Base-by-base conservation (phyloP, 176 grass and related monocot species). In the Triticum aestivum region DNA sequence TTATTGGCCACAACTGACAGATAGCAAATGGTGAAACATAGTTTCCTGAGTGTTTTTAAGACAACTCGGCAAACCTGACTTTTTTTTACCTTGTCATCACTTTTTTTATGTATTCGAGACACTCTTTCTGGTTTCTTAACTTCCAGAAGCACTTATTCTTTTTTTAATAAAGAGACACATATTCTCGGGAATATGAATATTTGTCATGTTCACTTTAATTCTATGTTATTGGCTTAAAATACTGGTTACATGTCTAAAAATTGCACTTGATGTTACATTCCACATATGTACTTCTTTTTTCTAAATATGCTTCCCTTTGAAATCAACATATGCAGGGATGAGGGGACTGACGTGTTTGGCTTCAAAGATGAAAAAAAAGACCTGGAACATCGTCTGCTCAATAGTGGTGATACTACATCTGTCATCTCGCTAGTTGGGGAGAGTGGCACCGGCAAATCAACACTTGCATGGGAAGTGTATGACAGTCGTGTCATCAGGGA, bases 391-490 rank as follows among this genome's bases (percentile, higher is more conserved):
- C 51, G 9, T 29, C 78, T 87, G 35, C 21, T 82, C 4, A 34
- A 51, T 5, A 13, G 51, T 74, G 68, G 47, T 5, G 47, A 68
- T 20, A 24, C 18, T 41, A 65, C 15, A 14, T 42, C 38, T n/a
- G 29, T 65, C 5, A 81, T 75, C 3, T 75, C 83, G 3, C 58
- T 89, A 23, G 39, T 89, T 62, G 87, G 73, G 61, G 34, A 89
- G 81, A 89, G 81, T 4, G 81, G 87, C 34, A 61, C 47, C 11
- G 73, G 87, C 0, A 89, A 89, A 69, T 84, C 75, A 2, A 85
- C 76, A 47, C 87, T 85, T 17, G 73, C 73, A 41, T 49, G 87
- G 73, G 78, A 84, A 17, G 42, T 84, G 2, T 89, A 61, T 59
- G 32, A 84, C 8, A 75, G 62, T 33, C 30, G 24, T 64, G 1